These are phyloP conservation scores for Diaporthe citriasiana DNA, from an alignment of 2,329 filamentous ascomycete genomes.

Conservation along the genomic window DNA sequence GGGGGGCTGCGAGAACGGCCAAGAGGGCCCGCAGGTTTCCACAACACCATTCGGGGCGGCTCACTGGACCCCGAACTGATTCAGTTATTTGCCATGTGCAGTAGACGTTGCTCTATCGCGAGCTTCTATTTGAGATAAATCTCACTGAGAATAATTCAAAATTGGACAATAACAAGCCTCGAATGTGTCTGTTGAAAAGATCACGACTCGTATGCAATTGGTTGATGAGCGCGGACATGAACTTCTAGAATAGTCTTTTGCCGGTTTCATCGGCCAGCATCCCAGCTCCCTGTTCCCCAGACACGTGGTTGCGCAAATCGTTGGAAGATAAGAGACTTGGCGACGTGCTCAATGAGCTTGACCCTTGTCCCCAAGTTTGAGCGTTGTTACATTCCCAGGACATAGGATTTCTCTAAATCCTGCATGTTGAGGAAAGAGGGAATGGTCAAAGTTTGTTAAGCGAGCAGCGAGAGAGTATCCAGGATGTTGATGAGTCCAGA, in stretches of 20 bases:
- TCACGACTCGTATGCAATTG: not conserved
- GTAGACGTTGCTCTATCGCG: not conserved
- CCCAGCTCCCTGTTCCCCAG: not conserved
- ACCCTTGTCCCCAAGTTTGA: not conserved
- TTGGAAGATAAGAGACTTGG: not conserved
- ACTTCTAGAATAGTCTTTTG: constrained; percentile 9
- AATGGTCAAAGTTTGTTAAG: not conserved
- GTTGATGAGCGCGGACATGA: not conserved
- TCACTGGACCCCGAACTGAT: not conserved
- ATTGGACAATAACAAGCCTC: not conserved
- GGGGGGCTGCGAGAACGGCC: not conserved
- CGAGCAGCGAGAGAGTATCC: not conserved
- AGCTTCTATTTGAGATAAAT: too few species aligned
- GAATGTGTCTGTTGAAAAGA: not conserved
- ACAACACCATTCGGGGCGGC: not conserved
- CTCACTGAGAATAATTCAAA: too few species aligned
- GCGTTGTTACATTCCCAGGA: not conserved
- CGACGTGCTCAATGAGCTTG: not conserved
- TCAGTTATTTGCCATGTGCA: not conserved
- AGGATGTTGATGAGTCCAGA: not conserved
- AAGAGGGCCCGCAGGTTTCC: constrained; percentile 4
- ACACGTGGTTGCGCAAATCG: not conserved
- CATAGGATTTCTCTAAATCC: not conserved
- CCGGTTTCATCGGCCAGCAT: not conserved
- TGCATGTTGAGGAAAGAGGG: too few species aligned